A percentile compares a stretch with the other conserved stretches of the same genome.
Evolutionary conservation across 148 eudicot species (phyloP).

Genomic region (Linanthus parryae): DNA sequence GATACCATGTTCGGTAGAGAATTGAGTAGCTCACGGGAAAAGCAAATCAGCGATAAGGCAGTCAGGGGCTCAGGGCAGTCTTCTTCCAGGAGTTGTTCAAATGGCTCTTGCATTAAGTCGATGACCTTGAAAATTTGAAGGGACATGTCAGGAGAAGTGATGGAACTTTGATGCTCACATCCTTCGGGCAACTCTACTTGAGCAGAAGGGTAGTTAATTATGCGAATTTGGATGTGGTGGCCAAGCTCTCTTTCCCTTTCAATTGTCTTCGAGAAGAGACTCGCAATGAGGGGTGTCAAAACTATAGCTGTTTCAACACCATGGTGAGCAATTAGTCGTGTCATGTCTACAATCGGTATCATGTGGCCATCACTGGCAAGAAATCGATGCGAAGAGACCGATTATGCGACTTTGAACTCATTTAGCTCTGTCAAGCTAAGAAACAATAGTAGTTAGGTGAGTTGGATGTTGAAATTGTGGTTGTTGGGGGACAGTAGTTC

Average conservation of each 20-base stretch:
- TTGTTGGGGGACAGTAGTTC: too few species aligned
- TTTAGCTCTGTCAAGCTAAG: neutral
- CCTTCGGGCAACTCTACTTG: slow-evolving; percentile 13
- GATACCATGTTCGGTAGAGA: slow-evolving; percentile 7
- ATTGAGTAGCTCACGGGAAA: slow-evolving; percentile 6
- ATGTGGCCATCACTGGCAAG: slow-evolving; percentile 15
- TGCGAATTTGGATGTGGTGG: neutral
- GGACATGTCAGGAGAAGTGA: slow-evolving; percentile 14
- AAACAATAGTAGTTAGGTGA: neutral
- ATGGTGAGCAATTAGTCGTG: slow-evolving; percentile 3
- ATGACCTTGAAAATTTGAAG: neutral
- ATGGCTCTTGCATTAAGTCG: slow-evolving; percentile 15
- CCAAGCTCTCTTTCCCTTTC: slow-evolving; percentile 7
- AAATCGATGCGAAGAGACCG: slow-evolving; percentile 13
- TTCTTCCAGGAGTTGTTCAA: slow-evolving; percentile 11
- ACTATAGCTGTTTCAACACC: slow-evolving; percentile 4
- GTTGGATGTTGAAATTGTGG: neutral
- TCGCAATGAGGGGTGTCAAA: slow-evolving; percentile 10
- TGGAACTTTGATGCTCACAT: slow-evolving; percentile 7
- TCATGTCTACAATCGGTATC: slow-evolving; percentile 20
- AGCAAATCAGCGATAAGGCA: slow-evolving; percentile 11
- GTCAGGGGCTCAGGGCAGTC: slow-evolving; percentile 13
- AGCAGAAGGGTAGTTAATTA: slow-evolving; percentile 5
- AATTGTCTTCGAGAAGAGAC: slow-evolving; percentile 6
- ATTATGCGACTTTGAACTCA: slow-evolving; percentile 7